Base-by-base conservation (phyloP, 192 early-diverging fungal genomes). In the Entomortierella parvispora region DNA sequence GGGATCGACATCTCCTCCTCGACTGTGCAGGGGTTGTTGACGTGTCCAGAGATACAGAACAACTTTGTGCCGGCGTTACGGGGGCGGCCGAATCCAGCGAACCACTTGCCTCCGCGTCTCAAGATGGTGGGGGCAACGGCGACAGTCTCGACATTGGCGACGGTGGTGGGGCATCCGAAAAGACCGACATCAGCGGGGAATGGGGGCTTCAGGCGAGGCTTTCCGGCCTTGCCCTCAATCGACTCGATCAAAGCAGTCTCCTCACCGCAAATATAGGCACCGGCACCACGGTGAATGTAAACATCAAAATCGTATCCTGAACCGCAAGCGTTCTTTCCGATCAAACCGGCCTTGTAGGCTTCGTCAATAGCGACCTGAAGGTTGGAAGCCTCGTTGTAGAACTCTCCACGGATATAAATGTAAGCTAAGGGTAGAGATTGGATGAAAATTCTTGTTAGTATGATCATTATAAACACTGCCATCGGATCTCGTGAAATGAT, bases 1-100 rank as follows among this genome's bases (percentile, higher is more conserved):
- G 97, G 95, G 67, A 99, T 98, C 54, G 92, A 94, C 97, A 99
- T 99, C 72, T 96, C 95, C 81, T 99, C 97, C 84, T 99, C 97
- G 47, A 99, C 95, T 14, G 95, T 96, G 83, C 95, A 96, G 5
- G 97, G 97, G 68, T 92, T 91, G 86, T 99, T 99, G 67, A 99
- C 97, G 79, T 98, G 95, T 63, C 97, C 97, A 56, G 94, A 96
- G 48, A 99, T 94, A 80, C 95, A 97, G 86, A 95, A 99, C 17
- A 99, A 86, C 85, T 99, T 99, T 46, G 97, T 99, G 46, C 97
- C 97, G 18, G 86, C 71, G 84, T 99, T 99, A 66, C 94, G 90
- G 42, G 90, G 87, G n/a, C 95, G 92, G 42, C 97, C 97, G 70
- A 99, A 93, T 47, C 88, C 82, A 20, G 97, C 94, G 75, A 97